Base-by-base conservation (phyloP, 257 asterid genomes). In the Voacanga thouarsii region DNA sequence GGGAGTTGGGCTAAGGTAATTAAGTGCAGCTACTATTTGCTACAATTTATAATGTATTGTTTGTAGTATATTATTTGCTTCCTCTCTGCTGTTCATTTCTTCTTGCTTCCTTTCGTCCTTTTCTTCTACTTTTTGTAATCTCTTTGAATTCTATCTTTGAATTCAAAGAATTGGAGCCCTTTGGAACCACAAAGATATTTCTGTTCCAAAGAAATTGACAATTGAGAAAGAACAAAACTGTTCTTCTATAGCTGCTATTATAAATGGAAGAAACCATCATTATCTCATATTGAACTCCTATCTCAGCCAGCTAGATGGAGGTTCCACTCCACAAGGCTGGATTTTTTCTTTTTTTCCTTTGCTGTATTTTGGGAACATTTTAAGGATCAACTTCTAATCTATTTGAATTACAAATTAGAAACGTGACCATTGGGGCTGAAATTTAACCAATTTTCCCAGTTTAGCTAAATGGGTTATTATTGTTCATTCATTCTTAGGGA, bases 1-100 rank as follows among this genome's bases (percentile, higher is more conserved):
- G 86, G 83, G 30, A 79, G 83, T 80, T 83, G 74, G 79, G 26
- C 28, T 61, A 33, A 47, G 71, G 69, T 51, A 39, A 81, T 64
- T 77, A 72, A 63, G 45, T 23, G 33, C 71, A 60, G 44, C 83
- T 75, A 69, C 64, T 30, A 47, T 60, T 82, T 74, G 59, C 75
- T 50, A 53, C 80, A 57, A 18, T 24, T 30, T 71, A 51, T 75
- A 45, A 37, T 75, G 71, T 33, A 18, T 3, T 79, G 43, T 64
- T 12, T 28, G 37, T 44, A 1, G n/a, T 37, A 12, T 12, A 8
- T 44, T 44, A 18, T 49, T 49, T 59, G 14, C 18, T 33, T 10
- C 66, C 24, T 6, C 12, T n/a, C 37, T 24, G 15, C 8, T 26
- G 10, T 60, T 26, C 18, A 9, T 9, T 19, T n/a, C 66, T 24